These are phyloP conservation scores for Fusarium circinatum DNA, from an alignment of 2,329 filamentous ascomycete genomes.

Conservation along the genomic window DNA sequence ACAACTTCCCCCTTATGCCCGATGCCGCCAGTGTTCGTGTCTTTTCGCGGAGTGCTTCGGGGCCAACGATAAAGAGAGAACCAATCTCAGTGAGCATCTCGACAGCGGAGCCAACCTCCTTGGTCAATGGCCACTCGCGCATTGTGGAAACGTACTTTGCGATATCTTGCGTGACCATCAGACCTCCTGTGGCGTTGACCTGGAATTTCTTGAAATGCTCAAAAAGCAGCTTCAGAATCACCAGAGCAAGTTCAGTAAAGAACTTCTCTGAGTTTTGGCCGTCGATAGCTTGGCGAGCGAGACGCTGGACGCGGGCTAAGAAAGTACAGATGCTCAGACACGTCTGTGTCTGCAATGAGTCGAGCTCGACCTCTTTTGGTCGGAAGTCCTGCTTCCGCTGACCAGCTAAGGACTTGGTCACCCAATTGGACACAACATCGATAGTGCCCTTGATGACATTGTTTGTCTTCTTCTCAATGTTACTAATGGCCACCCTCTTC, in stretches of 20 bases:
- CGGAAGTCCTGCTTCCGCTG: conserved; percentile 93
- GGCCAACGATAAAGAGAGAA: conserved; percentile 92
- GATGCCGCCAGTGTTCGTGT: conserved; percentile 65
- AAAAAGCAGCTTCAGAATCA: conserved; percentile 80
- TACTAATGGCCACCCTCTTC: conserved; percentile 75
- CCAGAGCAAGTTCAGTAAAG: conserved; percentile 83
- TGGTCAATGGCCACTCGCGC: conserved; percentile 80
- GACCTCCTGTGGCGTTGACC: conserved; percentile 90
- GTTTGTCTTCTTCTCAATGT: conserved; percentile 86
- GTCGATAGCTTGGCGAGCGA: conserved; percentile 76
- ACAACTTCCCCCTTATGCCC: conserved; percentile 63
- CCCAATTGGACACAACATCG: conserved; percentile 79
- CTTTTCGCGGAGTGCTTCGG: conserved; percentile 79
- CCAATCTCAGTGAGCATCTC: conserved; percentile 94
- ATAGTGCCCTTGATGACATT: conserved; percentile 66
- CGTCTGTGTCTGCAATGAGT: conserved; percentile 85
- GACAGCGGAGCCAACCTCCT: conserved; percentile 74
- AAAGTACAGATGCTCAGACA: conserved; percentile 86
- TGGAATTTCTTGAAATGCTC: conserved; percentile 95
- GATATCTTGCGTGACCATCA: conserved; percentile 97
- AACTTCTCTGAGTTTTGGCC: conserved; percentile 86
- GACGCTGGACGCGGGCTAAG: conserved; percentile 72
- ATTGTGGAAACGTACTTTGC: conserved; percentile 90
- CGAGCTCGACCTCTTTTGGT: conserved; percentile 82
- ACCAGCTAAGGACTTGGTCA: conserved; percentile 73